These are phyloP conservation scores for Paspalum vaginatum DNA, from an alignment of 176 grass and related monocot genomes.

Conservation along the genomic window DNA sequence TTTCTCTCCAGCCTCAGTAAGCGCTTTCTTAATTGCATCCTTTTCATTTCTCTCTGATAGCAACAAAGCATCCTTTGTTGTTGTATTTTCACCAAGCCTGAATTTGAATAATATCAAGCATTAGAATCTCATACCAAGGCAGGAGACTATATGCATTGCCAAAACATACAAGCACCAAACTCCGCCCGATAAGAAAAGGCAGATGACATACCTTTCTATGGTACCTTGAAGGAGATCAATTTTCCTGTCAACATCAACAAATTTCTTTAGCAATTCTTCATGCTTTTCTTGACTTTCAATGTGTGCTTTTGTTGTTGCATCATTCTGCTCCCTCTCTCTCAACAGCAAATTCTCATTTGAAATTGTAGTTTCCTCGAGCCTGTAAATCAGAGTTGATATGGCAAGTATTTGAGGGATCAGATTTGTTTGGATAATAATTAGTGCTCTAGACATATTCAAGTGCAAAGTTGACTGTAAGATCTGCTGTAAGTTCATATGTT, in stretches of 20 bases:
- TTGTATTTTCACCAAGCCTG: conserved; percentile 60
- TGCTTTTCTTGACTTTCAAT: conserved; percentile 58
- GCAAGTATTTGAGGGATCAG: conserved; percentile 32
- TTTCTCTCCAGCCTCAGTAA: conserved; percentile 46
- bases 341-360: conserved; percentile 50
- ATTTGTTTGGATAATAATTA: conserved; percentile 15
- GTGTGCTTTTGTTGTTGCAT: conserved; percentile 40
- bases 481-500: not conserved
- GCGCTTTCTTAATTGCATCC: conserved; percentile 56
- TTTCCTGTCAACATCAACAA: conserved; percentile 56
- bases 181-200: not conserved
- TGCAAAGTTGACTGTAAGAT: conserved; percentile 6
- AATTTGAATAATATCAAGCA: conserved; percentile 37
- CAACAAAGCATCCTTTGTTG: conserved; percentile 57
- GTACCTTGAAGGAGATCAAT: conserved; percentile 60
- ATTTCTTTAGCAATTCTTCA: conserved; percentile 57
- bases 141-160: not conserved
- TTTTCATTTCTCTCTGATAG: conserved; percentile 65
- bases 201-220: conserved; percentile 54
- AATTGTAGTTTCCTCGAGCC: conserved; percentile 56
- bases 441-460: conserved; percentile 13
- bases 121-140: conserved; percentile 36
- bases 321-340: conserved; percentile 61
- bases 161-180: not conserved
- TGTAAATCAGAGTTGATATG: conserved; percentile 29